A percentile compares a stretch with the other conserved stretches of the same genome.
These are phyloP conservation scores for Eutypella sp. DNA, from an alignment of 2,329 filamentous ascomycete genomes.

Conservation along the genomic window DNA sequence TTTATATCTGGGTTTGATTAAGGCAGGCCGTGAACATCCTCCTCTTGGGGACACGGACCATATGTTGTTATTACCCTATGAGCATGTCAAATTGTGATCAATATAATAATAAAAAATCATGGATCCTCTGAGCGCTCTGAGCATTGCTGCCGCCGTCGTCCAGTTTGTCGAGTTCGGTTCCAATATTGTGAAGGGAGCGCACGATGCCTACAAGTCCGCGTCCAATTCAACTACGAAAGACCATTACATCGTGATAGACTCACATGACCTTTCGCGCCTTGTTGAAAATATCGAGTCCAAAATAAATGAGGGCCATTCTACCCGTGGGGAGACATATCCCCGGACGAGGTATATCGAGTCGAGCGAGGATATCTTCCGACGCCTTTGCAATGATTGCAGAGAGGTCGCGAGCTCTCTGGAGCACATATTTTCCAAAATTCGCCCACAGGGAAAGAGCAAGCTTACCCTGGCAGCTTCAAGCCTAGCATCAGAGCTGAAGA, in stretches of 20 bases:
- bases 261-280: background rate
- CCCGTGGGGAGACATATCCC: background rate
- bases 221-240: background rate
- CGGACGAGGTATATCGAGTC: background rate
- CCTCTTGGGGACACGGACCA: too few relatives aligned
- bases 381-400: background rate
- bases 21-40: too few relatives aligned
- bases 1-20: too few relatives aligned
- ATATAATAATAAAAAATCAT: too few relatives aligned
- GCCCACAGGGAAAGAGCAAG: background rate
- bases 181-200: background rate
- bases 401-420: background rate
- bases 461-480: background rate
- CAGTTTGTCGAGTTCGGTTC: constrained; percentile 8
- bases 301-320: background rate
- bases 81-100: too few relatives aligned
- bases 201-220: constrained; percentile 1
- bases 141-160: constrained; percentile 7
- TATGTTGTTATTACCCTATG: too few relatives aligned
- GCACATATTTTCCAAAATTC: background rate
- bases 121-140: constrained; percentile 3
- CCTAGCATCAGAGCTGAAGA: background rate
- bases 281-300: background rate
- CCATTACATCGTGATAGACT: background rate
- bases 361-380: background rate